Conservation (phyloP, 805 yeast species). For the Metschnikowia kunwiensis region DNA sequence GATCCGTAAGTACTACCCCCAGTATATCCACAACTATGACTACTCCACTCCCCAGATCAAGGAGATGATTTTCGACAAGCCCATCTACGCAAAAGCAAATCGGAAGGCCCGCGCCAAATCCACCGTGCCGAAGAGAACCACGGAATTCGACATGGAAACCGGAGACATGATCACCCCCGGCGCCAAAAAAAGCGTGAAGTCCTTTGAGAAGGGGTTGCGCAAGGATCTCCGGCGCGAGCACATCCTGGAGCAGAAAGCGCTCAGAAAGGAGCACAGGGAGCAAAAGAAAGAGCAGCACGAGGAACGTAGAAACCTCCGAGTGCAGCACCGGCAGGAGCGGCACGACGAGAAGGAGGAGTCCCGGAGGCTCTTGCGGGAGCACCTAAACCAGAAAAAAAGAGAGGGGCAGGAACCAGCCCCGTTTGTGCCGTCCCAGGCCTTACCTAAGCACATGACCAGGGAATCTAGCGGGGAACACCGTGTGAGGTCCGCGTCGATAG, state of each 20-base stretch:
- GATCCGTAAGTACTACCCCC: conserved; percentile 39
- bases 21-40: conserved; percentile 36
- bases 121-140: conserved; percentile 3
- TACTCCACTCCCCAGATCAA: conserved; percentile 36
- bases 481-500: too few relatives aligned
- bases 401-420: neutral
- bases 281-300: neutral
- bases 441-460: too few relatives aligned
- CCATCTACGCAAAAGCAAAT: conserved; percentile 40
- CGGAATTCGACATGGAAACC: conserved; percentile 11
- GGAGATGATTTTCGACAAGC: conserved; percentile 34
- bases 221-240: neutral
- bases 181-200: neutral
- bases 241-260: neutral
- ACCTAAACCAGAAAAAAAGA: conserved; percentile 4
- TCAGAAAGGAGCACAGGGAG: neutral
- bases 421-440: too few relatives aligned
- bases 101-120: conserved; percentile 15
- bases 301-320: neutral
- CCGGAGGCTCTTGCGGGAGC: conserved; percentile 10
- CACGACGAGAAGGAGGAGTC: conserved; percentile 11
- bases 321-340: conserved; percentile 2
- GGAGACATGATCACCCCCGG: conserved; percentile 6
- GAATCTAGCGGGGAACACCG: too few relatives aligned
- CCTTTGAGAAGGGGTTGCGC: neutral